Percentiles rank a stretch among this genome's conserved stretches.
phyloP scores from a whole-genome alignment of 192 early-diverging fungal species.

The Entophlyctis luteolus region DNA sequence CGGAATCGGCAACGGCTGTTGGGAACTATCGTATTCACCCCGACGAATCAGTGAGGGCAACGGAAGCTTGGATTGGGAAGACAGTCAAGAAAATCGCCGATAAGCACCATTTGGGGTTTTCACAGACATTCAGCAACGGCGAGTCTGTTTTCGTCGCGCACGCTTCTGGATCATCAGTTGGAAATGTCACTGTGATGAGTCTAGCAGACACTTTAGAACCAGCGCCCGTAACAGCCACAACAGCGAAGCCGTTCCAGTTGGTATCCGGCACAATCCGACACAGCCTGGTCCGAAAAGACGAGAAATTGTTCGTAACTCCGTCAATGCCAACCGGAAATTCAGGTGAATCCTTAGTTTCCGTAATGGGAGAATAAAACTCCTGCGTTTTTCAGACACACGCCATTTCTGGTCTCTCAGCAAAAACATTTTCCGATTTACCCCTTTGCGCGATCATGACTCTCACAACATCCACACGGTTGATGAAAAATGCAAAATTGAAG shows the following conservation, averaged over 20 bases:
- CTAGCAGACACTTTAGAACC: slow-evolving; percentile 27
- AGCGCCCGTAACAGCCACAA: slow-evolving; percentile 18
- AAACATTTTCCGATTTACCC: slow-evolving; percentile 19
- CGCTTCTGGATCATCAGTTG: not conserved
- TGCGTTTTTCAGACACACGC: slow-evolving; percentile 1
- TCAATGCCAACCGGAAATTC: slow-evolving; percentile 33
- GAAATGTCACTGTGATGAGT: not conserved
- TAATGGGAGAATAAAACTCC: not conserved
- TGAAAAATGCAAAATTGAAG: slow-evolving; percentile 26
- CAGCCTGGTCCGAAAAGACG: not conserved
- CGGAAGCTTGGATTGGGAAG: slow-evolving; percentile 8
- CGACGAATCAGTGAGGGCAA: not conserved
- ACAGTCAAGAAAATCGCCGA: slow-evolving; percentile 6
- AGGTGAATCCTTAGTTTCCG: slow-evolving; percentile 1
- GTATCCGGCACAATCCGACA: slow-evolving; percentile 32
- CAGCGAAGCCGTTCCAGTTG: slow-evolving; percentile 7
- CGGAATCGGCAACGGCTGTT: slow-evolving; percentile 23
- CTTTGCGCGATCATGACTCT: slow-evolving; percentile 14
- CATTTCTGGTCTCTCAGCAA: slow-evolving; percentile 22
- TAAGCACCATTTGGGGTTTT: not conserved
- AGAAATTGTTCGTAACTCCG: slow-evolving; percentile 29
- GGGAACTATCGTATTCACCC: slow-evolving; percentile 39
- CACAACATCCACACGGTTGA: slow-evolving; percentile 36
- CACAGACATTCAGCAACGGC: not conserved
- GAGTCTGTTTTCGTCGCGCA: not conserved